phyloP scores from a whole-genome alignment of 768 basidiomycete genomes.

The Russula griseocarnosa region DNA sequence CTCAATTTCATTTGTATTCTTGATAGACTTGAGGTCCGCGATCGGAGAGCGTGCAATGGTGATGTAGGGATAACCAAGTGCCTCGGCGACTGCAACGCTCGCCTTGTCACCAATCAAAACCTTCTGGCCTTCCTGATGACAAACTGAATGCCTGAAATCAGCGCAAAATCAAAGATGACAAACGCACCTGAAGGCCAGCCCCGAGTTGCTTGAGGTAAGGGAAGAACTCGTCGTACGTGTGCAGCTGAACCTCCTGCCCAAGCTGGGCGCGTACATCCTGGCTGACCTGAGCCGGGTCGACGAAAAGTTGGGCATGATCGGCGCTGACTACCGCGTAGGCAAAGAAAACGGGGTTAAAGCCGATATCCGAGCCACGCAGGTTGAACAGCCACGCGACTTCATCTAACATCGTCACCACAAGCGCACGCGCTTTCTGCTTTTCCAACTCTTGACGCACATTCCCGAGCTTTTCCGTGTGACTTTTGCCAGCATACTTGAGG shows the following conservation, averaged over 20 bases:
- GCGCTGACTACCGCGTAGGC: conserved; percentile 77
- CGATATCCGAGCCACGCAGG: conserved; percentile 87
- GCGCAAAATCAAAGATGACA: background rate
- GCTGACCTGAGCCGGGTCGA: conserved; percentile 50
- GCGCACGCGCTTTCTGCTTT: conserved; percentile 61
- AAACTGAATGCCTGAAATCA: background rate
- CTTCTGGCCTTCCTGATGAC: conserved; percentile 42
- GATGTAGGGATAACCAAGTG: conserved; percentile 70
- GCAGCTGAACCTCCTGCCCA: conserved; percentile 56
- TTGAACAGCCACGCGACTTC: conserved; percentile 96
- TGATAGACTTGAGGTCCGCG: conserved; percentile 74
- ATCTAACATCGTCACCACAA: conserved; percentile 85
- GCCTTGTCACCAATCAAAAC: conserved; percentile 74
- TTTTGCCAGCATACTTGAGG: conserved; percentile 71
- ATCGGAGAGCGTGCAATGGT: conserved; percentile 65
- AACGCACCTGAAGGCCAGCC: conserved; percentile 30
- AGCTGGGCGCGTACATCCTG: conserved; percentile 51
- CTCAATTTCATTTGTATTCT: conserved; percentile 75
- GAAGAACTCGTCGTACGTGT: conserved; percentile 68
- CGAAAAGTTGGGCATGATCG: conserved; percentile 59
- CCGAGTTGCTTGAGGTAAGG: conserved; percentile 54
- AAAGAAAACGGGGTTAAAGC: conserved; percentile 92
- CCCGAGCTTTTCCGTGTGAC: conserved; percentile 61
- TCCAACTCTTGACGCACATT: conserved; percentile 59
- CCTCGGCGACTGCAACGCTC: conserved; percentile 76